Evolutionary conservation across 305 asterid genomes (phyloP).

Genomic region (Coffea humblotiana): DNA sequence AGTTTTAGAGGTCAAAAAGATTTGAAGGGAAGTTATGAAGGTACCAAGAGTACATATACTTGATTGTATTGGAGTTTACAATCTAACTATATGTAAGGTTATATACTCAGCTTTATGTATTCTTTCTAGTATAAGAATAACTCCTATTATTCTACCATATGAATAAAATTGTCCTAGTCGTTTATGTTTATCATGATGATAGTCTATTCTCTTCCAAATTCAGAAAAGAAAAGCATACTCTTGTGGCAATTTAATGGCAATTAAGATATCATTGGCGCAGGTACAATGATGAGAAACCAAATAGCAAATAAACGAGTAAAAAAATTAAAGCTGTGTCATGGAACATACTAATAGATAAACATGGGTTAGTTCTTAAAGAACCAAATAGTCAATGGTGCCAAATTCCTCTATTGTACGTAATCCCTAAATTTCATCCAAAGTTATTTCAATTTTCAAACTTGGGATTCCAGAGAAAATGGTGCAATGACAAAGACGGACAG

Average conservation of each 20-base stretch:
- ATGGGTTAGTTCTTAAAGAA: background rate
- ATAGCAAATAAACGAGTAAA: background rate
- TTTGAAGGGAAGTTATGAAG: background rate
- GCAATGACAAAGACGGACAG: background rate
- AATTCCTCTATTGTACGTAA: constrained; percentile 1
- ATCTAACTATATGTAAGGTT: too few species aligned
- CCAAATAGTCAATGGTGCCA: constrained; percentile 5
- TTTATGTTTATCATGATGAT: background rate
- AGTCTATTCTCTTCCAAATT: background rate
- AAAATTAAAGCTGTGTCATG: background rate
- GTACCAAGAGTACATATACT: background rate
- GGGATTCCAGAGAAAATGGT: background rate
- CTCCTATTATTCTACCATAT: too few species aligned
- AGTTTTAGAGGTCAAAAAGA: background rate
- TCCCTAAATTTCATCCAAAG: constrained; percentile 3
- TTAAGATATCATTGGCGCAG: background rate
- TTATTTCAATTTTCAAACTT: background rate
- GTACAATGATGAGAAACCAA: background rate
- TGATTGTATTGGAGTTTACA: background rate
- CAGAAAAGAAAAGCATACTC: background rate
- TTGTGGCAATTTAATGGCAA: background rate
- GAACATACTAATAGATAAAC: background rate
- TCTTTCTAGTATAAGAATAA: background rate
- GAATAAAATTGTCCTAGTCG: background rate
- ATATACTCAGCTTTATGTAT: background rate